These are phyloP conservation scores for Rutstroemia sp. DNA, from an alignment of 2,329 filamentous ascomycete species.

Conservation along the genomic window DNA sequence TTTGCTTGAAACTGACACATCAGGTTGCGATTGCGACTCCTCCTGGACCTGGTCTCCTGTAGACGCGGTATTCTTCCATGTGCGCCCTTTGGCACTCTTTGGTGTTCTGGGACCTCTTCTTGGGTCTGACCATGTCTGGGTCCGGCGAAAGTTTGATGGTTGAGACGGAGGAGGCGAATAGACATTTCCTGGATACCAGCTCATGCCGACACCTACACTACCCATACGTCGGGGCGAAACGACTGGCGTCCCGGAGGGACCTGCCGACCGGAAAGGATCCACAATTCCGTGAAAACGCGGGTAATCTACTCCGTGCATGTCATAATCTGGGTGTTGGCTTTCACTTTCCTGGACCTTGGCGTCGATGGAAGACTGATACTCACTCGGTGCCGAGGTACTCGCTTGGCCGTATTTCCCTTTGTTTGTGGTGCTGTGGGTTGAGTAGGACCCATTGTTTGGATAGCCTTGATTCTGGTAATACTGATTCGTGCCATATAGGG, in stretches of 20 bases:
- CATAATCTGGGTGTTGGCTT: neutral
- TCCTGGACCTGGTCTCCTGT: neutral
- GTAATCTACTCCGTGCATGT: neutral
- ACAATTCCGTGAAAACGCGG: neutral
- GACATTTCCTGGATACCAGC: constrained; percentile 12
- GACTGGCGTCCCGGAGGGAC: neutral
- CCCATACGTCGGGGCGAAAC: constrained; percentile 5
- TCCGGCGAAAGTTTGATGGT: neutral
- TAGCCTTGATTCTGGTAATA: too few relatives aligned
- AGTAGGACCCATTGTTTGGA: too few relatives aligned
- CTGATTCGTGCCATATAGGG: too few relatives aligned
- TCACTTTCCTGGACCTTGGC: too few relatives aligned
- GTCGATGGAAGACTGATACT: too few relatives aligned
- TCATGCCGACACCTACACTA: constrained; percentile 18
- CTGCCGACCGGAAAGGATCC: neutral
- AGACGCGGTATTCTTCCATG: too few relatives aligned
- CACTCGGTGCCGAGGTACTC: too few relatives aligned
- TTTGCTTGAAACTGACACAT: too few relatives aligned
- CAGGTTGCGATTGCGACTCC: neutral
- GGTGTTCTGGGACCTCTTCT: neutral
- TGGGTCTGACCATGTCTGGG: constrained; percentile 2
- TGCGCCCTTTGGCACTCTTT: too few relatives aligned
- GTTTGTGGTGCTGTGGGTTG: too few relatives aligned
- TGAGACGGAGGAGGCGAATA: neutral
- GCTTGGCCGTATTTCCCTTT: too few relatives aligned